Percentiles rank a stretch among this genome's conserved stretches.
Conservation (phyloP, 768 basidiomycete genomes). For the Mycena alexandri region DNA sequence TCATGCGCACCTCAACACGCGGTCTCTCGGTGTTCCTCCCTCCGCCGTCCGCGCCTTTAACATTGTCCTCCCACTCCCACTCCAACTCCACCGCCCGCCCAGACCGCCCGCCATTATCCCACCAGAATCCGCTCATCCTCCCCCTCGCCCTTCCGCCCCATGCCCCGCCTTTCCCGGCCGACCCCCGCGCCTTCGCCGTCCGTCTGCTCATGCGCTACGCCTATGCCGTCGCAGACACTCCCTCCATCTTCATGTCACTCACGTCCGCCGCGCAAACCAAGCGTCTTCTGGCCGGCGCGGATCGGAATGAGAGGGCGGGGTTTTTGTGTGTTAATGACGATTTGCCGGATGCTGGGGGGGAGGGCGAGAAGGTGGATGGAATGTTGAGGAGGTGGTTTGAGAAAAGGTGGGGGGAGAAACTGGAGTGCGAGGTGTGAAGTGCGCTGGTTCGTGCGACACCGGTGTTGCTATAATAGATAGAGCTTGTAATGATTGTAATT, state of each 20-base stretch:
- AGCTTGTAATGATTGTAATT: no score
- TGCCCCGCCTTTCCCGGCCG: constrained; percentile 16
- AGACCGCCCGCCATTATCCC: no score
- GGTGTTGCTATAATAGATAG: no score
- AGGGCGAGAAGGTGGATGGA: constrained; percentile 6
- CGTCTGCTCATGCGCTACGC: constrained; percentile 21
- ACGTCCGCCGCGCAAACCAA: not conserved
- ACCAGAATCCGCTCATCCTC: constrained; percentile 17
- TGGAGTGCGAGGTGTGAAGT: constrained; percentile 16
- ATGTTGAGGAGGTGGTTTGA: constrained; percentile 11
- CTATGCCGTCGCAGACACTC: constrained; percentile 18
- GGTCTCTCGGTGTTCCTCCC: constrained; percentile 36
- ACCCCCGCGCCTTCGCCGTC: constrained; percentile 21
- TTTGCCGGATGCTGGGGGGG: not conserved
- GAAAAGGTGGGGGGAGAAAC: constrained; percentile 11
- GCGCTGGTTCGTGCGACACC: no score
- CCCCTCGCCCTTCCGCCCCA: constrained; percentile 24
- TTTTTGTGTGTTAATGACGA: constrained; percentile 13
- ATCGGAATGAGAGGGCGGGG: not conserved
- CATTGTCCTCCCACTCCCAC: constrained; percentile 3
- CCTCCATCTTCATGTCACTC: constrained; percentile 10
- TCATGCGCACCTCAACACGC: constrained; percentile 25
- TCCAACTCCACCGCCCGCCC: no score
- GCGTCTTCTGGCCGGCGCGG: not conserved
- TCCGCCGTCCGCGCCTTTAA: constrained; percentile 5